Base-by-base conservation (phyloP, 2,329 filamentous ascomycete species). In the Monosporascus sp. region DNA sequence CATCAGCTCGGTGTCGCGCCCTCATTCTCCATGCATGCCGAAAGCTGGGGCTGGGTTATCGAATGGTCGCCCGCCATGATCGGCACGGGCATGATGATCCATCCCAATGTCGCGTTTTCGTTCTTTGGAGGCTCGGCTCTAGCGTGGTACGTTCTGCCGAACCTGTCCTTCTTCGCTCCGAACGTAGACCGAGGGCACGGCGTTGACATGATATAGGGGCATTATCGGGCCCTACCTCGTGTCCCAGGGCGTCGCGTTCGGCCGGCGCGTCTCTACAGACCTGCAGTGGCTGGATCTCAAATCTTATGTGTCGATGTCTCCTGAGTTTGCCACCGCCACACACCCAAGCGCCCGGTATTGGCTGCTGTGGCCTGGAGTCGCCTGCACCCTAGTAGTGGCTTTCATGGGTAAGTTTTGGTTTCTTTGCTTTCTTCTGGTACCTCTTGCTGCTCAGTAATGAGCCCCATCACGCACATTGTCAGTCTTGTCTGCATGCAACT, bases 61-160 rank as follows among this genome's bases (percentile, higher is more conserved):
- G 77, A 79, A 57, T 78, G 68, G 65, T 78, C 76, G 2, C 77
- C 77, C 1, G 77, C 77, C 36, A 79, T 80, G 64, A 76, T 80
- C 50, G 77, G 77, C 9, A 70, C 69, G 34, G 76, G 75, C 36
- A 76, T 78, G 71, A 71, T 78, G 50, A 75, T 78, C 48, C 76
- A 75, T 54, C 64, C 78, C 45, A 78, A 80, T 59, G 73, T 76
- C 27, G 73, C 76, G n/a, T 64, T 76, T 49, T 80, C 77, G 16
- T 78, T 79, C 67, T 74, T 78, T 51, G 69, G 56, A 16, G 78
- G 78, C 20, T 73, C 70, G 34, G 65, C 79, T 49, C 64, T 79
- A 43, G 76, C 76, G 14, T 79, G 76, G 76, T 22, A 46, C 24
- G 43, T 24, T 46, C 8, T 26, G 24, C 24, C 24, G 24, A 7